Conservation (phyloP, 2,329 filamentous ascomycete genomes). For the Diaporthe vexans region DNA sequence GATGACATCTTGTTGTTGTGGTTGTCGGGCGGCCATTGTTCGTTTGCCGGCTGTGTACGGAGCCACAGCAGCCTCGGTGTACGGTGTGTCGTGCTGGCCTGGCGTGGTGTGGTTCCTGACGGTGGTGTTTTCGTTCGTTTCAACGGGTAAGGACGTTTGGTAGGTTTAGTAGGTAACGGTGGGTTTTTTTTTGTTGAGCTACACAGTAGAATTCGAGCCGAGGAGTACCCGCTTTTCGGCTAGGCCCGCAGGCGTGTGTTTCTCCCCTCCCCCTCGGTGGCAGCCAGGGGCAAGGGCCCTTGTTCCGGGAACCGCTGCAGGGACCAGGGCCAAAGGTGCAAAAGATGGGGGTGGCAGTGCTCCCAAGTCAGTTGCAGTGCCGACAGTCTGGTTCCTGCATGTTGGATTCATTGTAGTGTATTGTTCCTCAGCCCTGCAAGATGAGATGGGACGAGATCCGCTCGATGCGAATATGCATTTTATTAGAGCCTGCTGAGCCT, state of each 20-base stretch:
- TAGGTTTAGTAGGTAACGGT: no score
- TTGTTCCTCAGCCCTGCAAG: conserved; percentile 39
- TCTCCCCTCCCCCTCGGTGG: not conserved
- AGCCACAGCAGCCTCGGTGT: not conserved
- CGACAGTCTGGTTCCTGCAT: conserved; percentile 32
- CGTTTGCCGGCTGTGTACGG: no score
- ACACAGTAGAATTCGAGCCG: not conserved
- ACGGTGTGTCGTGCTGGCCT: no score
- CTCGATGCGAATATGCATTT: not conserved
- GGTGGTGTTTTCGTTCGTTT: not conserved
- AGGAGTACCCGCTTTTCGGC: conserved; percentile 13
- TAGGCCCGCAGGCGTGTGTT: conserved; percentile 16
- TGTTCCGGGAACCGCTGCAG: conserved; percentile 1
- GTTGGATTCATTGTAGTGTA: conserved; percentile 18
- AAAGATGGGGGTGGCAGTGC: conserved; percentile 42
- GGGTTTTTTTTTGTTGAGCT: conserved; percentile 27
- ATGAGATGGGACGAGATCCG: not conserved
- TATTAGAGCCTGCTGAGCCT: not conserved
- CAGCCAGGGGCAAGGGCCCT: not conserved
- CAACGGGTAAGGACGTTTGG: no score
- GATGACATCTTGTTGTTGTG: conserved; percentile 43
- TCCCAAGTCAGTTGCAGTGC: not conserved
- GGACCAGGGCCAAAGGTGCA: conserved; percentile 31
- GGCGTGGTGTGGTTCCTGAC: no score
- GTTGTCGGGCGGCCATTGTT: not conserved